These are phyloP conservation scores for Rhizophagus sp. DNA, from an alignment of 192 early-diverging fungal species.

Conservation along the genomic window DNA sequence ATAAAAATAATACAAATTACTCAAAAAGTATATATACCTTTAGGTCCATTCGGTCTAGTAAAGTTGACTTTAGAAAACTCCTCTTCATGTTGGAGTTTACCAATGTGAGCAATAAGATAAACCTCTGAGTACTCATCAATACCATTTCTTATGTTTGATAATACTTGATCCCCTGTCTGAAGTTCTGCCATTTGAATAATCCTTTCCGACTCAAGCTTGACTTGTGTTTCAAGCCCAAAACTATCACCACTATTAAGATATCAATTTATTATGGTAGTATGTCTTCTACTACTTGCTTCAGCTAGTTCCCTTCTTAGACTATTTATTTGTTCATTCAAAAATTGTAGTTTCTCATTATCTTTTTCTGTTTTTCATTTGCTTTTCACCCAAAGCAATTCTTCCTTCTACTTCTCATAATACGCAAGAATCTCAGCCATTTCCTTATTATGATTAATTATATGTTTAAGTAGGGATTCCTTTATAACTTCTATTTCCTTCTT, in stretches of 20 bases:
- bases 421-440: too few species aligned
- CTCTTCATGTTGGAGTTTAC: background rate
- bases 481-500: too few species aligned
- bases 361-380: background rate
- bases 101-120: slow-evolving; percentile 20
- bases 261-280: too few species aligned
- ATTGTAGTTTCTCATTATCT: background rate
- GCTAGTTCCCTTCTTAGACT: too few species aligned
- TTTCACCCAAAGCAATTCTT: background rate
- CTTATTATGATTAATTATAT: too few species aligned
- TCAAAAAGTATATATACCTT: too few species aligned
- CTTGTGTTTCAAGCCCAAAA: too few species aligned
- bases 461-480: too few species aligned
- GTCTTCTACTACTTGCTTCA: too few species aligned
- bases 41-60: slow-evolving; percentile 9
- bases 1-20: background rate
- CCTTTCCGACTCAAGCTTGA: too few species aligned
- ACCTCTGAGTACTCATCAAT: slow-evolving; percentile 1
- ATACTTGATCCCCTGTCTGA: slow-evolving; percentile 6
- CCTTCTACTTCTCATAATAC: background rate
- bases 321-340: background rate
- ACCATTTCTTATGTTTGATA: slow-evolving; percentile 7
- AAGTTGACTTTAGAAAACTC: slow-evolving; percentile 11
- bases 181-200: slow-evolving; percentile 1
- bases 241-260: too few species aligned